Percentiles rank a stretch among this genome's conserved stretches.
Evolutionary conservation across 2,329 filamentous ascomycete genomes (phyloP).

Genomic region (Rhynchosporium agropyri): DNA sequence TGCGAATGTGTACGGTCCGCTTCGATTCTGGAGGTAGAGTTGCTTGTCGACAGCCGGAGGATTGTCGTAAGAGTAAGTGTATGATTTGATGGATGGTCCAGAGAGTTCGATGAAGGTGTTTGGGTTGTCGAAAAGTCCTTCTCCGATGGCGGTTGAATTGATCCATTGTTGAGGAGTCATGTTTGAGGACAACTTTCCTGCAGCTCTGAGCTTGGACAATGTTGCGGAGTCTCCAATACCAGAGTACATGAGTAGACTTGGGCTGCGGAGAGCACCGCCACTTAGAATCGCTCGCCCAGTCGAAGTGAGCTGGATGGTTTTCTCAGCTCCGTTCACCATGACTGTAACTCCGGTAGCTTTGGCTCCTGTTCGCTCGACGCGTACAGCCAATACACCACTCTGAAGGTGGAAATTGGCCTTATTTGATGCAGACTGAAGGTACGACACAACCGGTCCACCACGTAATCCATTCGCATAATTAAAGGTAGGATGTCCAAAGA

Average conservation of each 20-base stretch:
- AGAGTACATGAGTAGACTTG: conserved; percentile 54
- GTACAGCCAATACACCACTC: conserved; percentile 48
- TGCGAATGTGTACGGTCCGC: conserved; percentile 56
- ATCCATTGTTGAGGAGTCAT: conserved; percentile 48
- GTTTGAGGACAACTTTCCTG: conserved; percentile 43
- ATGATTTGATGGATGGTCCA: conserved; percentile 49
- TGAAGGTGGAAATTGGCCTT: conserved; percentile 49
- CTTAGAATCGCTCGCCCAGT: conserved; percentile 49
- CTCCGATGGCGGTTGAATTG: conserved; percentile 52
- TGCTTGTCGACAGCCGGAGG: conserved; percentile 48
- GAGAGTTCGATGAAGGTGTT: conserved; percentile 56
- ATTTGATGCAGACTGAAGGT: conserved; percentile 51
- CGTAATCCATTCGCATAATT: conserved; percentile 53
- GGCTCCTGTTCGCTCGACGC: conserved; percentile 47
- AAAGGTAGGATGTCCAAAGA: conserved; percentile 53
- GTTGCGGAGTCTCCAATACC: conserved; percentile 49
- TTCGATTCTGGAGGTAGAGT: conserved; percentile 51
- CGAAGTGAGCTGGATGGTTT: conserved; percentile 27
- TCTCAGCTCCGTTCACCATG: conserved; percentile 40
- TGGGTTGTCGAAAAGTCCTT: conserved; percentile 57
- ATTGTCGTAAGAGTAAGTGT: conserved; percentile 50
- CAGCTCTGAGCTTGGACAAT: conserved; percentile 41
- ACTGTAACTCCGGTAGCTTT: conserved; percentile 49
- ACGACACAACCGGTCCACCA: conserved; percentile 52
- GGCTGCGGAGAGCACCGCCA: conserved; percentile 53